Percentiles rank a stretch among this genome's conserved stretches.
These are phyloP conservation scores for Metschnikowia hibisci DNA, from an alignment of 805 yeast genomes.

Conservation along the genomic window DNA sequence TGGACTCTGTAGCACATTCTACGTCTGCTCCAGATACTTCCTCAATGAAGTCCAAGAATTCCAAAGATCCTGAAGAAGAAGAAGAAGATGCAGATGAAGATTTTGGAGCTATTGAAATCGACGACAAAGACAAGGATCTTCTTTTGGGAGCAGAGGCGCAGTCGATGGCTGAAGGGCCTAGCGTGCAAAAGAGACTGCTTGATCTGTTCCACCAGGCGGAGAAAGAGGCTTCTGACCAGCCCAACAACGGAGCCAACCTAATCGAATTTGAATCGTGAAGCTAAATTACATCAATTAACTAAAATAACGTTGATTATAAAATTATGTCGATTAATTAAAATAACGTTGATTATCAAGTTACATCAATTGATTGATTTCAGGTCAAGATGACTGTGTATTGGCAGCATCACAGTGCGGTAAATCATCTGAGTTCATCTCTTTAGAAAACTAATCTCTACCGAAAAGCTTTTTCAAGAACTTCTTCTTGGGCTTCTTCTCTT, in stretches of 20 bases:
- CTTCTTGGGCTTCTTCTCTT: conserved; percentile 28
- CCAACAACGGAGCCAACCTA: conserved; percentile 25
- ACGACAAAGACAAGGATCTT: conserved; percentile 44
- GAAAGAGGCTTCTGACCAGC: conserved; percentile 9
- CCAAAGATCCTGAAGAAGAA: conserved; percentile 21
- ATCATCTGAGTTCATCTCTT: too few relatives aligned
- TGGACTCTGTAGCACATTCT: conserved; percentile 62
- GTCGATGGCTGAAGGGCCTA: conserved; percentile 28
- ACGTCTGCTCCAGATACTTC: conserved; percentile 18
- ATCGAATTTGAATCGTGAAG: conserved; percentile 42
- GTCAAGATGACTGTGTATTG: neutral
- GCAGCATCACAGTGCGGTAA: too few relatives aligned
- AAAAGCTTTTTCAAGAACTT: conserved; percentile 39
- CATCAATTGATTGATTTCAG: neutral
- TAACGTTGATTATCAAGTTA: neutral
- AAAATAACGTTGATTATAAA: neutral
- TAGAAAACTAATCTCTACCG: conserved; percentile 22
- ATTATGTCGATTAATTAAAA: neutral
- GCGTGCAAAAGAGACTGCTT: conserved; percentile 13
- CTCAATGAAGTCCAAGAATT: conserved; percentile 17
- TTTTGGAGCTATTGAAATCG: conserved; percentile 36
- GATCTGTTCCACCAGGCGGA: conserved; percentile 26
- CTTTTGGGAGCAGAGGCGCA: conserved; percentile 49
- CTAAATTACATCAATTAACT: neutral
- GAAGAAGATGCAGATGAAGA: conserved; percentile 52